These are phyloP conservation scores for Rubus parviflorus DNA, from an alignment of 306 rosid species.

Conservation along the genomic window DNA sequence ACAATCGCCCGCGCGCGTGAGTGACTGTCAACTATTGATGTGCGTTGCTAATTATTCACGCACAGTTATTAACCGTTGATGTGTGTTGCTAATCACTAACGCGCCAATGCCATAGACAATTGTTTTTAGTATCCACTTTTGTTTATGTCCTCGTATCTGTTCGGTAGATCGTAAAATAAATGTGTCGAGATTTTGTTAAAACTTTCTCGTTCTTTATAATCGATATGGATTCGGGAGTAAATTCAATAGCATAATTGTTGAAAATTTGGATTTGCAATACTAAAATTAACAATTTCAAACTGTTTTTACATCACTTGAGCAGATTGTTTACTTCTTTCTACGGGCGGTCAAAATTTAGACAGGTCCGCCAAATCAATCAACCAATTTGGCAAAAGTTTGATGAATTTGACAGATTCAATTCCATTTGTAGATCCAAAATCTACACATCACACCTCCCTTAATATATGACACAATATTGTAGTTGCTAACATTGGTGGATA, in stretches of 20 bases:
- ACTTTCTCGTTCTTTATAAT: not conserved
- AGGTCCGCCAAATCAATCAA: not conserved
- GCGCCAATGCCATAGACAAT: not conserved
- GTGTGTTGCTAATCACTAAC: not conserved
- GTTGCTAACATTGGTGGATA: not conserved
- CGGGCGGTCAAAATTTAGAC: not conserved
- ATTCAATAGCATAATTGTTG: not conserved
- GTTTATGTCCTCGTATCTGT: not conserved
- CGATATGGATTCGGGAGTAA: not conserved
- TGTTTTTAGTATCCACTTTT: not conserved
- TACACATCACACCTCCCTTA: not conserved
- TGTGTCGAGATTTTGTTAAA: not conserved
- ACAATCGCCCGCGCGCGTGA: not conserved
- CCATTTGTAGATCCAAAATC: not conserved
- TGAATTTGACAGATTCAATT: not conserved
- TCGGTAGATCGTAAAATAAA: constrained; percentile 17
- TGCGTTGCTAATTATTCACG: not conserved
- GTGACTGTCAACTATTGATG: not conserved
- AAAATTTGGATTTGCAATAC: not conserved
- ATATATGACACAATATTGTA: not conserved
- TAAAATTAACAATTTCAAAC: not conserved
- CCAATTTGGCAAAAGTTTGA: not conserved
- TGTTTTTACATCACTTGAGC: not conserved
- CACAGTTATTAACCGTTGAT: not conserved
- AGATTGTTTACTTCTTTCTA: not conserved